phyloP scores from a whole-genome alignment of 805 yeast genomes.

The Metschnikowia koreensis region DNA sequence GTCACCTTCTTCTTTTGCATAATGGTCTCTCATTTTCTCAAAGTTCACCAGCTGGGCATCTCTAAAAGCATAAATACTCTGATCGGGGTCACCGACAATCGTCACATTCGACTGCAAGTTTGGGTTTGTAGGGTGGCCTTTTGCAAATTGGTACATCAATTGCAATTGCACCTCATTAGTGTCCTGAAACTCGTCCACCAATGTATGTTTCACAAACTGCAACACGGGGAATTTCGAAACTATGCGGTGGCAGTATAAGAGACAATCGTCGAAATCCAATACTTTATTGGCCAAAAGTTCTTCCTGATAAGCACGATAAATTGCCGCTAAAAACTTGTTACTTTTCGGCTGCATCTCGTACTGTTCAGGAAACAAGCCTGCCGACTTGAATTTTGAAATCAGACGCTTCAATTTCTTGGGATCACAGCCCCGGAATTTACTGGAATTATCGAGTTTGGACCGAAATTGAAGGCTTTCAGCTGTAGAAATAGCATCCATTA shows the following conservation, averaged over 20 bases:
- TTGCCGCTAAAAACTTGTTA: constrained; percentile 20
- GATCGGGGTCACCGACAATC: constrained; percentile 96
- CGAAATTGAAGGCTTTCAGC: constrained; percentile 16
- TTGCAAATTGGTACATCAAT: constrained; percentile 51
- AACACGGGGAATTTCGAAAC: constrained; percentile 48
- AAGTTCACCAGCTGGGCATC: constrained; percentile 75
- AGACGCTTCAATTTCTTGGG: constrained; percentile 38
- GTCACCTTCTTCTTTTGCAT: constrained; percentile 20
- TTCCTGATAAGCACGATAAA: constrained; percentile 55
- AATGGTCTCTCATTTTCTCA: constrained; percentile 47
- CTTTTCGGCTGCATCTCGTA: constrained; percentile 22
- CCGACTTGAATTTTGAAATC: constrained; percentile 58
- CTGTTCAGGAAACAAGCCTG: constrained; percentile 45
- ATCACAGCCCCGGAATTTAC: constrained; percentile 37
- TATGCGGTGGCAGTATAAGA: constrained; percentile 54
- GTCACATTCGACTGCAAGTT: constrained; percentile 56
- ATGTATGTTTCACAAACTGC: constrained; percentile 58
- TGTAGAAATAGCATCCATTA: constrained; percentile 14
- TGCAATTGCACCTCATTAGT: constrained; percentile 76
- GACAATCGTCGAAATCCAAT: constrained; percentile 83
- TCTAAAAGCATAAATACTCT: constrained; percentile 86
- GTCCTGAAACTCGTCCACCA: constrained; percentile 95
- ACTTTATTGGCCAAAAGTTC: constrained; percentile 41
- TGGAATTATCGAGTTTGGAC: constrained; percentile 11
- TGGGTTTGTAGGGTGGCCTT: constrained; percentile 31